These are phyloP conservation scores for Annulohypoxylon maeteangense DNA, from an alignment of 495 filamentous ascomycete genomes.

Conservation along the genomic window DNA sequence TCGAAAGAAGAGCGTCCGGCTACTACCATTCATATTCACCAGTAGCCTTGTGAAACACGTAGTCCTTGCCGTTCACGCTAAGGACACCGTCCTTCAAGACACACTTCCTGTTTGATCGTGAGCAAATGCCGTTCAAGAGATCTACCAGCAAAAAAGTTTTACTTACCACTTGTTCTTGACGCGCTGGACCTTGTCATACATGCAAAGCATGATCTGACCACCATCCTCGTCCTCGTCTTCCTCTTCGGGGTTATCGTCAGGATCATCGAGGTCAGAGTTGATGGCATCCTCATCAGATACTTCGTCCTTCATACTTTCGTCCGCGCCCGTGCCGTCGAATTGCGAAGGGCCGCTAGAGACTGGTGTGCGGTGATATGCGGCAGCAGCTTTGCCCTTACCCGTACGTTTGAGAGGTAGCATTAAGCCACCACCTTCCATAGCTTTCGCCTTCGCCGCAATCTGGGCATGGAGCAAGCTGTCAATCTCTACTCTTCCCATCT, in stretches of 20 bases:
- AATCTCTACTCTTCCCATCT: conserved; percentile 65
- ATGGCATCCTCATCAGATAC: conserved; percentile 92
- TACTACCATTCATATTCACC: conserved; percentile 97
- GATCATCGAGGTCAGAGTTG: conserved; percentile 97
- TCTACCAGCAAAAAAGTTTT: background rate
- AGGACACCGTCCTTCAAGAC: conserved; percentile 96
- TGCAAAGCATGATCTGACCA: conserved; percentile 93
- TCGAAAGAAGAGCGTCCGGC: background rate
- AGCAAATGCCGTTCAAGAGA: conserved; percentile 22
- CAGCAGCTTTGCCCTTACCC: conserved; percentile 44
- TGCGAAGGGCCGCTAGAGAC: conserved; percentile 55
- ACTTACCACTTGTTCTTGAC: conserved; percentile 98
- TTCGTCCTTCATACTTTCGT: conserved; percentile 71
- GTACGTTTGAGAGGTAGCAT: conserved; percentile 73
- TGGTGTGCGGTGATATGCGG: conserved; percentile 38
- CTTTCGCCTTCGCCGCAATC: conserved; percentile 72
- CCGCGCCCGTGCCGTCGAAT: conserved; percentile 75
- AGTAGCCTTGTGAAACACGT: conserved; percentile 95
- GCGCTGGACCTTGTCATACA: conserved; percentile 98
- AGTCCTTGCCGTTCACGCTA: conserved; percentile 90
- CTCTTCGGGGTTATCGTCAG: conserved; percentile 82
- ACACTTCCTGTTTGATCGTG: conserved; percentile 74
- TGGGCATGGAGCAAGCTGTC: conserved; percentile 71
- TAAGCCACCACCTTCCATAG: conserved; percentile 82
- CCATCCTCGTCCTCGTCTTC: conserved; percentile 85